These are phyloP conservation scores for Sporisorium exsertum DNA, from an alignment of 1,284 basidiomycete species.

Conservation along the genomic window DNA sequence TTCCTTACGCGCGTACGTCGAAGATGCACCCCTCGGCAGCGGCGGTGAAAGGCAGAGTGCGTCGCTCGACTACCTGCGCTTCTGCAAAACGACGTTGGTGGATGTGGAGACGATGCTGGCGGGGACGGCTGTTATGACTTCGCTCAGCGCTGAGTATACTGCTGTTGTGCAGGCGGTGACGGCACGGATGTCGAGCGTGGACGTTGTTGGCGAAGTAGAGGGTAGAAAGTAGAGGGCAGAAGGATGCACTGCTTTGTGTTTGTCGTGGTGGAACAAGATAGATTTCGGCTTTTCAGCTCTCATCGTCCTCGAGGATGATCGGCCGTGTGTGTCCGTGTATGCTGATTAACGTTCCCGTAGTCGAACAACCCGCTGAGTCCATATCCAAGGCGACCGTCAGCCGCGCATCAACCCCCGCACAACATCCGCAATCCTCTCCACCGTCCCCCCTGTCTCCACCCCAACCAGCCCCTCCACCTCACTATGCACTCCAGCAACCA, in stretches of 20 bases:
- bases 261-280: background rate
- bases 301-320: background rate
- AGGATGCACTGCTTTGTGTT: background rate
- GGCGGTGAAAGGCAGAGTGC: background rate
- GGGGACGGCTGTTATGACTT: constrained; percentile 3
- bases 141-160: constrained; percentile 1
- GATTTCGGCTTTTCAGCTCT: background rate
- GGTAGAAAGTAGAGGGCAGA: too few relatives aligned
- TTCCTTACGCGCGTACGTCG: constrained; percentile 31
- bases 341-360: too few relatives aligned
- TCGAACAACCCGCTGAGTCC: too few relatives aligned
- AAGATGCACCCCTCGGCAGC: constrained; percentile 26
- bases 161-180: background rate
- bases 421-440: background rate
- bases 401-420: background rate
- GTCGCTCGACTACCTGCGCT: constrained; percentile 10
- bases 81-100: constrained; percentile 12
- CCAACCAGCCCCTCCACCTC: background rate
- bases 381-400: too few relatives aligned
- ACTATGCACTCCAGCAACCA: constrained; percentile 2
- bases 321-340: background rate
- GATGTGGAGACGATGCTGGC: constrained; percentile 14
- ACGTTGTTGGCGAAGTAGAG: background rate
- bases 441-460: background rate
- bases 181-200: background rate